phyloP scores from a whole-genome alignment of 805 yeast species.

The Scheffersomyces ergatensis region DNA sequence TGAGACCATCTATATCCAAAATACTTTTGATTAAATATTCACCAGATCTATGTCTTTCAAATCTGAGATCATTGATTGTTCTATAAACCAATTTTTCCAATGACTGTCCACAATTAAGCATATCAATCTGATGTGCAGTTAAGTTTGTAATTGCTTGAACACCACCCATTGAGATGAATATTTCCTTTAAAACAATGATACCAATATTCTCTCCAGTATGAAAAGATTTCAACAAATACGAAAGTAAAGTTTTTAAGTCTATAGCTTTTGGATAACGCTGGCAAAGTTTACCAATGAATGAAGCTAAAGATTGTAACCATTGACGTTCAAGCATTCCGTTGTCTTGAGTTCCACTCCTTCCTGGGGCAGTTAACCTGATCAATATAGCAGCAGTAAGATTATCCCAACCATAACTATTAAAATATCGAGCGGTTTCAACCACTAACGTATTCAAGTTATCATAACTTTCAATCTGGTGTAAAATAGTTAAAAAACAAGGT shows the following conservation, averaged over 20 bases:
- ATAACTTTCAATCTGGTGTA: constrained; percentile 86
- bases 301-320: constrained; percentile 83
- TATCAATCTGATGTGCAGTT: constrained; percentile 59
- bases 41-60: constrained; percentile 46
- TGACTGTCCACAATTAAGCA: constrained; percentile 63
- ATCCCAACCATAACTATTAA: constrained; percentile 82
- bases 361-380: constrained; percentile 61
- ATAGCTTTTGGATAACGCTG: constrained; percentile 49
- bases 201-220: constrained; percentile 59
- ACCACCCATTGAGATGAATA: constrained; percentile 75
- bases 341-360: constrained; percentile 63
- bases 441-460: constrained; percentile 79
- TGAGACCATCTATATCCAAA: constrained; percentile 39
- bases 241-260: constrained; percentile 60
- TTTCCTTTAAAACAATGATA: constrained; percentile 62
- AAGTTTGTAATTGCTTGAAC: constrained; percentile 67
- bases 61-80: constrained; percentile 61
- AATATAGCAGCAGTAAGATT: constrained; percentile 71
- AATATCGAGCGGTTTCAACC: constrained; percentile 73
- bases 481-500: constrained; percentile 66
- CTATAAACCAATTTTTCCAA: constrained; percentile 53
- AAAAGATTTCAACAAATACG: constrained; percentile 60
- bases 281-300: constrained; percentile 75
- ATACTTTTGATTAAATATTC: constrained; percentile 47
- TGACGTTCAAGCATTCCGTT: constrained; percentile 79